phyloP scores from a whole-genome alignment of 495 filamentous ascomycete species.

The Wilcoxina mikolae region DNA sequence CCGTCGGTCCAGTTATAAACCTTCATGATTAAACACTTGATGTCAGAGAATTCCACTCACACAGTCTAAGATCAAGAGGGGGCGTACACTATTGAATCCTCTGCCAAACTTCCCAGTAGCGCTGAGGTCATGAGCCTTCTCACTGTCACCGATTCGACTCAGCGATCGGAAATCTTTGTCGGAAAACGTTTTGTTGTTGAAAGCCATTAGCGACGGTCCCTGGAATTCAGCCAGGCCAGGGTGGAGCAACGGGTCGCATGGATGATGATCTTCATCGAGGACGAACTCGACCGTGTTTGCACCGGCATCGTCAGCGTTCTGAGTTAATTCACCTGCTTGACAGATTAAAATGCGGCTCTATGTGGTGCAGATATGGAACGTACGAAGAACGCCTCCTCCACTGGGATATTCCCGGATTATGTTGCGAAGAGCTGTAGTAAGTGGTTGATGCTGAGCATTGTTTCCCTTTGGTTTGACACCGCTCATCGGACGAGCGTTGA shows the following conservation, averaged over 20 bases:
- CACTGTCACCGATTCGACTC: constrained; percentile 30
- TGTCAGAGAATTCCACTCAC: no score
- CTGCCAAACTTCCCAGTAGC: constrained; percentile 34
- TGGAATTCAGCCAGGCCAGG: constrained; percentile 28
- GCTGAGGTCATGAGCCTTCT: constrained; percentile 29
- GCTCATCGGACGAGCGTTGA: constrained; percentile 10
- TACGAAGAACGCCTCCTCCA: constrained; percentile 29
- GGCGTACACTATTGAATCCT: no score
- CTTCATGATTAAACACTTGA: constrained; percentile 11
- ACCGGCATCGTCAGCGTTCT: constrained; percentile 31
- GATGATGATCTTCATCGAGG: constrained; percentile 26
- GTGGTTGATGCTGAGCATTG: constrained; percentile 25
- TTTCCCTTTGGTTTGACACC: constrained; percentile 13
- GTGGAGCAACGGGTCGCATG: constrained; percentile 26
- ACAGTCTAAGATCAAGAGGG: no score
- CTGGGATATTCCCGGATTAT: constrained; percentile 33
- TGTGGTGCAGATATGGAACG: not conserved
- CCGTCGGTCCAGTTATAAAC: constrained; percentile 37
- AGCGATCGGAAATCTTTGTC: constrained; percentile 31
- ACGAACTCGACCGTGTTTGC: constrained; percentile 28
- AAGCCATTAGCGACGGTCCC: constrained; percentile 33
- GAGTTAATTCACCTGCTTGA: no score
- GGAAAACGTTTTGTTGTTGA: constrained; percentile 31
- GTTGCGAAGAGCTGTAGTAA: constrained; percentile 26
- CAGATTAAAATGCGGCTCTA: not conserved